Evolutionary conservation across 257 asterid species (phyloP), one percentile per base, ranked within the genome.

Genomic region (Scutellaria minor): DNA sequence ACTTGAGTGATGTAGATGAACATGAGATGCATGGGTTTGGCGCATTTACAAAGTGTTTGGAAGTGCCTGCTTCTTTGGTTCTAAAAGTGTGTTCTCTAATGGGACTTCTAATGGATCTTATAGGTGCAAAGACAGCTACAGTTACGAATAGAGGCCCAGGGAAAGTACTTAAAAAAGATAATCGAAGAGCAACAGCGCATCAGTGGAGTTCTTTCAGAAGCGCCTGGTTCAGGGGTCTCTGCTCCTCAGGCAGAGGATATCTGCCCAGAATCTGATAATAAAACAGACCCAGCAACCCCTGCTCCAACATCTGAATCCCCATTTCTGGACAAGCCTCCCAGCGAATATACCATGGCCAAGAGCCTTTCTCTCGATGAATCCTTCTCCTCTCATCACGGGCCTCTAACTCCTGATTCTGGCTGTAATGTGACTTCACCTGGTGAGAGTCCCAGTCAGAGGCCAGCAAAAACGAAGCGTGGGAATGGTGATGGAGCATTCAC

Each of bases 81-180:
- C 18, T 70, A 3, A 52, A 44, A 46, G 12, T 39, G 11, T 14
- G 41, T 58, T 10, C 60, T 51, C 41, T 69, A 15, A 63, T 15
- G 51, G 20, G 60, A 68, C 46, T 65, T 27, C 11, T 52, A 35
- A 62, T 15, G 41, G 9, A 64, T 72, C 52, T 66, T 57, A 69
- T 83, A 95, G 99, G 99, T 95, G n/a, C 99, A 95, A 75, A 88
- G 95, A 70, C 99, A 92, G 80, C 88, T 95, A 14, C 98, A 95
- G 67, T 70, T 88, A 77, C 86, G 99, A 35, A 95, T 95, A 54
- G 99, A 95, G 87, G 99, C 99, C 78, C 99, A 95, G 74, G 98
- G 98, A 51, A 92, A 92, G 80, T 95, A 95, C 84, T 78, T 95
- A 72, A 92, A 95, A 84, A 95, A 95, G 86, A 95, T 95, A 64